phyloP scores from a whole-genome alignment of 148 eudicot species.

The Fallopia convolvulus region DNA sequence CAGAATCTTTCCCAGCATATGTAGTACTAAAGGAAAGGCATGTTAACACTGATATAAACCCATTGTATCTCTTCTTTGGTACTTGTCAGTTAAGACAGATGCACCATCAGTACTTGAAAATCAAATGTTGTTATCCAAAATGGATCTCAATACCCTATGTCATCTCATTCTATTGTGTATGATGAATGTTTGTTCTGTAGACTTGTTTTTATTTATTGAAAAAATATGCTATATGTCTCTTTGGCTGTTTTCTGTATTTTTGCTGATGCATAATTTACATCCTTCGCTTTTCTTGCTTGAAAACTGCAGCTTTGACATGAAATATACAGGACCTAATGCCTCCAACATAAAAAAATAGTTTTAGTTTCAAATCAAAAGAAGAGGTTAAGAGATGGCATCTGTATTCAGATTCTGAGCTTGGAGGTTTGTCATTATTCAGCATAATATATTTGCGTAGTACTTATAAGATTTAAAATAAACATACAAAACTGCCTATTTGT shows the following conservation, averaged over 20 bases:
- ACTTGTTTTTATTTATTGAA: background rate
- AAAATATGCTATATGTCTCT: too few species aligned
- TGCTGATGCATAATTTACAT: background rate
- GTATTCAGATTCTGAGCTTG: constrained; percentile 95
- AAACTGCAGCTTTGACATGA: constrained; percentile 76
- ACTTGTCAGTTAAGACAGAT: too few species aligned
- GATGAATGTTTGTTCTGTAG: background rate
- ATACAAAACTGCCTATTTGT: background rate
- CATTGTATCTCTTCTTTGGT: background rate
- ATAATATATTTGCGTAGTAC: background rate
- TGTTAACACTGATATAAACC: background rate
- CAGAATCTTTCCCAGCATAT: too few species aligned
- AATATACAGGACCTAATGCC: constrained; percentile 80
- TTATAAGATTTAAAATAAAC: background rate
- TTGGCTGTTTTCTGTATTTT: background rate
- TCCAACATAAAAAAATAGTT: constrained; percentile 63
- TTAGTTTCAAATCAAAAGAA: constrained; percentile 68
- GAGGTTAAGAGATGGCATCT: constrained; percentile 92
- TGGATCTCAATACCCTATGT: background rate
- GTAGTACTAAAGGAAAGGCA: too few species aligned
- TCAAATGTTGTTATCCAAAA: background rate
- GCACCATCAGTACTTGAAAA: background rate
- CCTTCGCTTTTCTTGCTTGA: background rate
- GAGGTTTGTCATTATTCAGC: constrained; percentile 38
- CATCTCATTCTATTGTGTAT: background rate